Evolutionary conservation across 2,329 filamentous ascomycete genomes (phyloP).

Genomic region (Cercospora sp.): DNA sequence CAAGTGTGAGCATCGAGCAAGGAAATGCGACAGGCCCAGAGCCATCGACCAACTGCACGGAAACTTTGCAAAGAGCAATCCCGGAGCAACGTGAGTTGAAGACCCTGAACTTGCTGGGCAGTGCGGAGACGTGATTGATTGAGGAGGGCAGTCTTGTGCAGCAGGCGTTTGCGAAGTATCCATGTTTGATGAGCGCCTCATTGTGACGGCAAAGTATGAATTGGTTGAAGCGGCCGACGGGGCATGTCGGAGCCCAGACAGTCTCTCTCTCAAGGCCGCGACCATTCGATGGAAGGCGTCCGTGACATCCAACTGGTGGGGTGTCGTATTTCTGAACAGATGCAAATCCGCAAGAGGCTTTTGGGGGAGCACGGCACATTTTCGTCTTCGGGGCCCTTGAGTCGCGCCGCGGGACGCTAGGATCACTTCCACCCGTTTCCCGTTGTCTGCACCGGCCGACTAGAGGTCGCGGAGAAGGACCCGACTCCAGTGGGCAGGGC

Average conservation of each 20-base stretch:
- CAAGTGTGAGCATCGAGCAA: neutral
- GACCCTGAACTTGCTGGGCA: neutral
- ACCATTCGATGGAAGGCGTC: neutral
- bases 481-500: neutral
- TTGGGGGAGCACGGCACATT: slow-evolving; percentile 10
- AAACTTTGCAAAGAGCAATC: neutral
- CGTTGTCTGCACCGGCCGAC: neutral
- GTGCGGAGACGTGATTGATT: neutral
- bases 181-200: neutral
- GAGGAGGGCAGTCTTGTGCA: neutral
- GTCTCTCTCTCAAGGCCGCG: neutral
- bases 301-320: neutral
- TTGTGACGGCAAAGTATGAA: neutral
- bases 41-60: neutral
- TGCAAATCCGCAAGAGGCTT: neutral
- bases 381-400: slow-evolving; percentile 8
- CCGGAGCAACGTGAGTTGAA: neutral
- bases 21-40: neutral
- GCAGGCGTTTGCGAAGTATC: neutral
- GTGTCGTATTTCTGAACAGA: neutral
- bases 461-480: neutral
- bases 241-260: neutral
- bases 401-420: neutral
- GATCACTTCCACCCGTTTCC: neutral
- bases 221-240: neutral